Conservation (phyloP, 164 flowering plant species). For the Magnolia kwangsiensis region DNA sequence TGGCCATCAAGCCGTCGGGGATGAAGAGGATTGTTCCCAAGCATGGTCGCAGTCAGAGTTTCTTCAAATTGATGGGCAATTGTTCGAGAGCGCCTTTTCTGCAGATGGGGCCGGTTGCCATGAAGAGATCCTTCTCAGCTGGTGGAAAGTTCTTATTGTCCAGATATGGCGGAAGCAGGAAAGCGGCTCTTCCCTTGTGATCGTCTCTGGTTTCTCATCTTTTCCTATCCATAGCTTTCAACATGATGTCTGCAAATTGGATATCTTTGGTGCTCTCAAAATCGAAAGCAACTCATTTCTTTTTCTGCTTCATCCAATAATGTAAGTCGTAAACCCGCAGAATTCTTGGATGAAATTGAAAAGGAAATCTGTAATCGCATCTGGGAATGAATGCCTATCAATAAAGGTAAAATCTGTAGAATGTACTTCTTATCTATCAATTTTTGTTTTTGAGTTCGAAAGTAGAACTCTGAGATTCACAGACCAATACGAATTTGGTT, state of each 20-base stretch:
- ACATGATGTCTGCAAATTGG: slow-evolving; percentile 8
- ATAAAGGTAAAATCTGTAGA: neutral
- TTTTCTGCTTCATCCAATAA: neutral
- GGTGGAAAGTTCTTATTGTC: slow-evolving; percentile 32
- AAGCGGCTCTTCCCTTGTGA: slow-evolving; percentile 40
- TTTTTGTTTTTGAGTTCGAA: neutral
- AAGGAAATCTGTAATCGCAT: neutral
- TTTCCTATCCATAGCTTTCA: neutral
- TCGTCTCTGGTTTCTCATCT: neutral
- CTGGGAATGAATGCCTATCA: neutral
- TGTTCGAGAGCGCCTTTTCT: slow-evolving; percentile 24
- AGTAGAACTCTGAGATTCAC: neutral
- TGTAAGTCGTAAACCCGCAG: neutral
- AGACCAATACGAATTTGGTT: neutral
- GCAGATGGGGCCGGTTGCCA: slow-evolving; percentile 33
- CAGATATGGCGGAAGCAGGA: slow-evolving; percentile 30
- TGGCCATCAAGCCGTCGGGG: neutral
- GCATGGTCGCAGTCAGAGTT: slow-evolving; percentile 21
- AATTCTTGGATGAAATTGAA: neutral
- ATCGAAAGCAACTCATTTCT: neutral
- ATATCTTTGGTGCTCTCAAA: slow-evolving; percentile 1
- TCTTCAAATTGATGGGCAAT: slow-evolving; percentile 30
- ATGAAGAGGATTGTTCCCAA: slow-evolving; percentile 11
- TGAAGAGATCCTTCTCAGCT: slow-evolving; percentile 52
- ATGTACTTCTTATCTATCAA: neutral